Percentiles rank a stretch among this genome's conserved stretches.
Evolutionary conservation across 108 stramenopile genomes (phyloP).

Genomic region (Nannochloropsis oceanica): DNA sequence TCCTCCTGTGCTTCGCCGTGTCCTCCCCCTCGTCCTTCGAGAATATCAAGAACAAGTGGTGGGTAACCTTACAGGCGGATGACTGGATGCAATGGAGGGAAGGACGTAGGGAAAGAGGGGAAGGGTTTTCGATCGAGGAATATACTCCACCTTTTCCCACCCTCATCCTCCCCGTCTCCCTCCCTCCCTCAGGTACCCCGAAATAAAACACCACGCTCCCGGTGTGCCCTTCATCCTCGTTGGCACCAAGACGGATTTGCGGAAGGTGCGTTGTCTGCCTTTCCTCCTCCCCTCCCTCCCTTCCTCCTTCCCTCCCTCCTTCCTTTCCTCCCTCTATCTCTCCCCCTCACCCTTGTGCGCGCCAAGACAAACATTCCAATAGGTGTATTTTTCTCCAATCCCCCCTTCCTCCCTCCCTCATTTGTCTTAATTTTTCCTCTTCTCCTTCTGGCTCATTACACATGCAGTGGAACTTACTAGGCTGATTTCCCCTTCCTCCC

Average conservation of each 20-base stretch:
- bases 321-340: no score
- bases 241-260: constrained; percentile 45
- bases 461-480: constrained; percentile 7
- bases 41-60: constrained; percentile 47
- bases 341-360: no score
- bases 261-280: constrained; percentile 15
- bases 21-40: constrained; percentile 37
- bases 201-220: constrained; percentile 38
- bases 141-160: background rate
- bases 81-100: background rate
- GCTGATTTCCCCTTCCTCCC: constrained; percentile 6
- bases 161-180: background rate
- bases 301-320: background rate
- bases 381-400: background rate
- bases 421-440: no score
- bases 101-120: background rate
- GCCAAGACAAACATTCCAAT: no score
- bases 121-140: background rate
- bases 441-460: no score
- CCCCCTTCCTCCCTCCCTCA: background rate
- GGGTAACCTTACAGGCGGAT: background rate
- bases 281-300: constrained; percentile 1
- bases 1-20: constrained; percentile 48
- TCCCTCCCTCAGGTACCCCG: constrained; percentile 18
- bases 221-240: constrained; percentile 50